Base-by-base conservation (phyloP, 805 yeast genomes). In the Wickerhamomyces mucosus region DNA sequence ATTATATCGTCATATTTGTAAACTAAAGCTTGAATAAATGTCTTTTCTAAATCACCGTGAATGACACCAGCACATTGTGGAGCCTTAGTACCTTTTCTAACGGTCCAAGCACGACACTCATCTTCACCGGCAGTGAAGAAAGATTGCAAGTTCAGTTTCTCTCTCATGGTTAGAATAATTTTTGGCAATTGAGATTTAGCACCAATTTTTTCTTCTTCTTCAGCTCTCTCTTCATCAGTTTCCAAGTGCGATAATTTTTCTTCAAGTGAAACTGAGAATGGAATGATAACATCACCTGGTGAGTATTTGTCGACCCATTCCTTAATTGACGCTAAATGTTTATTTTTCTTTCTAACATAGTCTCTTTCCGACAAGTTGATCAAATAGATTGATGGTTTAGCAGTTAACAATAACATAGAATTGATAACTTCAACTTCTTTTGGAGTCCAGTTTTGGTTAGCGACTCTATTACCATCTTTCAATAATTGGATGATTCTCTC, bases 31-130 rank as follows among this genome's bases (percentile, higher is more conserved):
- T 85, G 75, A 50, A 92, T 86, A 57, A 92, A 92, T 15, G 97
- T 89, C 58, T 79, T 83, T 72, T 84, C 88, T 56, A 89, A 73
- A 63, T 89, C 98, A 24, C 88, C 82, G 60, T 92, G 98, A 50
- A 89, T 89, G 27, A 92, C 95, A 56, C 96, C 97, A 15, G 98
- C 98, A 27, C 98, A 97, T 53, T 82, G 86, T n/a, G 98, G 98
- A 33, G 96, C 96, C 48, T 83, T 78, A 28, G 89, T 81, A 47
- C 94, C 94, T 46, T 69, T 66, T 62, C 97, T 76, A 41, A 92
- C 76, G 21, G 98, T 92, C 98, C 98, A 92, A 61, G 94, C 96
- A 59, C 96, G 80, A 31, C 88, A 95, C 65, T 92, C 98, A 40
- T 83, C 84, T 26, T 94, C 81, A 46, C 98, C 98, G 55, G 92